phyloP scores from a whole-genome alignment of 495 filamentous ascomycete species.

The Aspergillus haitiensis region DNA sequence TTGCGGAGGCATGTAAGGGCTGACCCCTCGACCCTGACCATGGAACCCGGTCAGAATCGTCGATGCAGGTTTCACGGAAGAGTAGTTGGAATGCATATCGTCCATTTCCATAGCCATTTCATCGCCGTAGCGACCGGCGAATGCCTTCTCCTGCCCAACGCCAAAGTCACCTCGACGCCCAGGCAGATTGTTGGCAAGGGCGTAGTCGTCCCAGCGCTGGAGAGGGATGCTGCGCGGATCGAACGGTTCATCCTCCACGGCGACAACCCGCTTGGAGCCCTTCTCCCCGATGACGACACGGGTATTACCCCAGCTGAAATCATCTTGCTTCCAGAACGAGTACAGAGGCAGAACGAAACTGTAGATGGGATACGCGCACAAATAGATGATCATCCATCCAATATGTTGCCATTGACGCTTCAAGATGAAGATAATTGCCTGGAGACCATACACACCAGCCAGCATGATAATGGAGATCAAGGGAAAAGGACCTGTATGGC shows the following conservation, averaged over 20 bases:
- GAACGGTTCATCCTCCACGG: conserved; percentile 82
- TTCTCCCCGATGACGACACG: conserved; percentile 95
- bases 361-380: conserved; percentile 90
- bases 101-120: conserved; percentile 82
- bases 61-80: conserved; percentile 88
- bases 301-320: conserved; percentile 98
- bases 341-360: conserved; percentile 90
- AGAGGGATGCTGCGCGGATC: conserved; percentile 90
- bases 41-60: conserved; percentile 88
- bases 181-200: conserved; percentile 83
- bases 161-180: conserved; percentile 73
- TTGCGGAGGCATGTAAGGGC: conserved; percentile 75
- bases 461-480: conserved; percentile 84
- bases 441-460: conserved; percentile 89
- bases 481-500: conserved; percentile 73
- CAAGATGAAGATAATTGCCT: conserved; percentile 92
- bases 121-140: conserved; percentile 59
- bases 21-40: conserved; percentile 52
- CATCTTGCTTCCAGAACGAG: conserved; percentile 99
- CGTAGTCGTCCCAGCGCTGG: conserved; percentile 97
- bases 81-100: conserved; percentile 95
- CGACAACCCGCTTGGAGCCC: conserved; percentile 83
- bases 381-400: conserved; percentile 99
- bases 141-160: conserved; percentile 62
- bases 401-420: conserved; percentile 97